phyloP scores from a whole-genome alignment of 108 stramenopile genomes.

The Nannochloropsis salina region DNA sequence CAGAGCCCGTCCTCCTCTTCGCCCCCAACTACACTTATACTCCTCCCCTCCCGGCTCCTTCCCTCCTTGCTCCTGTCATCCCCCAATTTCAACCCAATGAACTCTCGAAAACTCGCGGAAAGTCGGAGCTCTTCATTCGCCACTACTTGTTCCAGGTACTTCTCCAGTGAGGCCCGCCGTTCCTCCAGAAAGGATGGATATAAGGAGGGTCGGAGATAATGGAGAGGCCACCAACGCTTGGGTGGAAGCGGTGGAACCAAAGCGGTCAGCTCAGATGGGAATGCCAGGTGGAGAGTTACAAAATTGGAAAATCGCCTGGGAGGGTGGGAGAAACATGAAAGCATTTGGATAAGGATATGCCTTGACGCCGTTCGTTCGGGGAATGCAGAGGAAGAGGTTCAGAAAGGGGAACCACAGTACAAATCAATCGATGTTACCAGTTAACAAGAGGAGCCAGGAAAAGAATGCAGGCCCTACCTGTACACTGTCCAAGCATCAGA shows the following conservation, averaged over 20 bases:
- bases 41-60: not conserved
- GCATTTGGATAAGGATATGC: not conserved
- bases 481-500: not conserved
- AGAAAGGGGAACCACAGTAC: not conserved
- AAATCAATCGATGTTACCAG: not conserved
- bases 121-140: not conserved
- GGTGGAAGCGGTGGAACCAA: not conserved
- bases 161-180: not conserved
- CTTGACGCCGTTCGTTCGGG: not conserved
- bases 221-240: not conserved
- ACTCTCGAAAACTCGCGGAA: not conserved
- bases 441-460: not conserved
- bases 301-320: not conserved
- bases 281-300: not conserved
- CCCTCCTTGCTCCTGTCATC: not conserved
- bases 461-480: not conserved
- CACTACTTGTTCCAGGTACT: not conserved
- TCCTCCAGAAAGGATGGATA: not conserved
- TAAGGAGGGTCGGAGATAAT: not conserved
- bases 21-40: not conserved
- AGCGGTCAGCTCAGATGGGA: not conserved
- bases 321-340: not conserved
- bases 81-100: not conserved
- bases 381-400: not conserved
- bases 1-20: not conserved